phyloP scores from a whole-genome alignment of 1,284 basidiomycete genomes.

The Cryptococcus sp. region DNA sequence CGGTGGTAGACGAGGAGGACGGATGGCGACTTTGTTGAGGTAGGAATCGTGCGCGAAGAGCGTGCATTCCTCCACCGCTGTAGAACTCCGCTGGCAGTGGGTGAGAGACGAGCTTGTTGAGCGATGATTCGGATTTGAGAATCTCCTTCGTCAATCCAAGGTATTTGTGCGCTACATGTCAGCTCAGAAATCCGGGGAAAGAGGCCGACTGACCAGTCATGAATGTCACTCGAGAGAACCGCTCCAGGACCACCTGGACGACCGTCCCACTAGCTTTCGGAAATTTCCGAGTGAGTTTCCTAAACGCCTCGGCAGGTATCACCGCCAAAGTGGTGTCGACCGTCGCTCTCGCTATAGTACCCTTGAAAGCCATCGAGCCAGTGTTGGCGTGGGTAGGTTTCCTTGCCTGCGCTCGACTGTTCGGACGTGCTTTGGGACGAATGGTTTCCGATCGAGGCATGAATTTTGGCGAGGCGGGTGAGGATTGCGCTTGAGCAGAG shows the following conservation, averaged over 20 bases:
- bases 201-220: constrained; percentile 47
- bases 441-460: neutral
- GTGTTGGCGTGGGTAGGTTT: neutral
- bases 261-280: constrained; percentile 97
- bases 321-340: constrained; percentile 96
- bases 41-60: constrained; percentile 73
- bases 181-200: constrained; percentile 32
- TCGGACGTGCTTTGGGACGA: neutral
- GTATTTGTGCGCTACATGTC: constrained; percentile 75
- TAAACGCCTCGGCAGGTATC: constrained; percentile 95
- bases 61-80: constrained; percentile 83
- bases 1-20: constrained; percentile 7
- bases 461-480: neutral
- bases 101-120: constrained; percentile 94
- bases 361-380: constrained; percentile 18
- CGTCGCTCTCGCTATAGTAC: constrained; percentile 75
- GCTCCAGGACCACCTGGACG: constrained; percentile 63
- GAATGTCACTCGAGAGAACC: constrained; percentile 96
- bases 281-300: constrained; percentile 73
- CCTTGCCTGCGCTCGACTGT: no score
- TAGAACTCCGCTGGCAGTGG: constrained; percentile 89
- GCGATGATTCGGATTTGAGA: constrained; percentile 89
- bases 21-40: constrained; percentile 16
- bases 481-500: neutral
- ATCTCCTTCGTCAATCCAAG: constrained; percentile 93